Percentiles rank a stretch among this genome's conserved stretches.
Evolutionary conservation across 495 filamentous ascomycete species (phyloP).

Genomic region (Podospora comata): DNA sequence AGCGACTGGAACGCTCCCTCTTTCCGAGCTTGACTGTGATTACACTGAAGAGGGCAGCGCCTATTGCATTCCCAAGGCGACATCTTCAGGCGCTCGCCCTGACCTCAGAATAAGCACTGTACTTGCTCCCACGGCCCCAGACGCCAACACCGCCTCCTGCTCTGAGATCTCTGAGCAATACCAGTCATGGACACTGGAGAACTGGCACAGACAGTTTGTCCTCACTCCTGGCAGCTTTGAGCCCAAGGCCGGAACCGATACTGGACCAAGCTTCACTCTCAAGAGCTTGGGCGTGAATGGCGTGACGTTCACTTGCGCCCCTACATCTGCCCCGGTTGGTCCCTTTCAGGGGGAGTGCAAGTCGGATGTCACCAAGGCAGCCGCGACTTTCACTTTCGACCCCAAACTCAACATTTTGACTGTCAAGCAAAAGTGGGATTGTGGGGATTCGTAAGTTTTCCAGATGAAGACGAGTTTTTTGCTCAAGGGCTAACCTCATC

Average conservation of each 20-base stretch:
- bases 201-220: constrained; percentile 35
- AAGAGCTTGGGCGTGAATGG: constrained; percentile 27
- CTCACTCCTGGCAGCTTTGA: constrained; percentile 28
- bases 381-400: constrained; percentile 34
- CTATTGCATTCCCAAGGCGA: constrained; percentile 30
- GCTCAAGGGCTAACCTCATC: neutral
- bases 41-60: constrained; percentile 19
- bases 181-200: constrained; percentile 39
- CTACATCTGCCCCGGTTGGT: constrained; percentile 6
- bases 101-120: constrained; percentile 27
- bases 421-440: constrained; percentile 34
- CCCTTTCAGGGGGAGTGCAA: neutral
- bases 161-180: constrained; percentile 26
- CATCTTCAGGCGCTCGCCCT: constrained; percentile 14
- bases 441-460: constrained; percentile 34
- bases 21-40: constrained; percentile 35
- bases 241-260: constrained; percentile 21
- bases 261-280: constrained; percentile 38
- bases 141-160: constrained; percentile 25
- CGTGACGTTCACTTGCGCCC: constrained; percentile 28
- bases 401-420: constrained; percentile 32
- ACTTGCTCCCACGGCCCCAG: constrained; percentile 8
- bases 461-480: neutral
- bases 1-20: constrained; percentile 33
- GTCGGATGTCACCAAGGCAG: neutral